Evolutionary conservation across 306 rosid genomes (phyloP).

Genomic region (Fragaria ananassa): DNA sequence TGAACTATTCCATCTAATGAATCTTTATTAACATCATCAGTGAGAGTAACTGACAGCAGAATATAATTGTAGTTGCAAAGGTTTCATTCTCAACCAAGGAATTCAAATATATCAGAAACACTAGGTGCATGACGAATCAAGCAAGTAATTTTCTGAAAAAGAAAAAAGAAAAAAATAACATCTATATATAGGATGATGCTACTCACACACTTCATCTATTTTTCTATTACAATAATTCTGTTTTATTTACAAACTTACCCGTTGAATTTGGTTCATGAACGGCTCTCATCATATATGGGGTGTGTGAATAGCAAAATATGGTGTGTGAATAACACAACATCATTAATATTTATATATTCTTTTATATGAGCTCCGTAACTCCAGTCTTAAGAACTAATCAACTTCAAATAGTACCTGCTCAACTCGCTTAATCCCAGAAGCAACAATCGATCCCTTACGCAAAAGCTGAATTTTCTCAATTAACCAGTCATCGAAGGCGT

Average conservation of each 20-base stretch:
- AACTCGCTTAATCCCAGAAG: slow-evolving; percentile 74
- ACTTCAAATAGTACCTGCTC: slow-evolving; percentile 59
- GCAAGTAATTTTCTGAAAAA: neutral
- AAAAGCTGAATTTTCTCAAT: slow-evolving; percentile 84
- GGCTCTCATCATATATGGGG: too few relatives aligned
- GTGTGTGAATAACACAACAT: too few relatives aligned
- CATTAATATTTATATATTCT: neutral
- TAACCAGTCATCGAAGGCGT: slow-evolving; percentile 99
- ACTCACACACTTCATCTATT: too few relatives aligned
- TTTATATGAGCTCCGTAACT: neutral
- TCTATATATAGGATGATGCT: neutral
- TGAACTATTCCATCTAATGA: neutral
- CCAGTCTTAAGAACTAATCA: neutral
- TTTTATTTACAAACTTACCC: too few relatives aligned
- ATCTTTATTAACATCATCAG: neutral
- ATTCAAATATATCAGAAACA: neutral
- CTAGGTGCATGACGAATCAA: neutral
- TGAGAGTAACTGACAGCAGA: neutral
- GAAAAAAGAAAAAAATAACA: neutral
- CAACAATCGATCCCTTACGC: slow-evolving; percentile 84
- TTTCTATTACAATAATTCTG: too few relatives aligned
- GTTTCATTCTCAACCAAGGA: neutral
- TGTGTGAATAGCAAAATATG: too few relatives aligned
- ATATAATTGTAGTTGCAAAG: neutral
- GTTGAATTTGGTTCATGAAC: too few relatives aligned